These are phyloP conservation scores for Nicotiana knightiana DNA, from an alignment of 257 asterid genomes.

Conservation along the genomic window DNA sequence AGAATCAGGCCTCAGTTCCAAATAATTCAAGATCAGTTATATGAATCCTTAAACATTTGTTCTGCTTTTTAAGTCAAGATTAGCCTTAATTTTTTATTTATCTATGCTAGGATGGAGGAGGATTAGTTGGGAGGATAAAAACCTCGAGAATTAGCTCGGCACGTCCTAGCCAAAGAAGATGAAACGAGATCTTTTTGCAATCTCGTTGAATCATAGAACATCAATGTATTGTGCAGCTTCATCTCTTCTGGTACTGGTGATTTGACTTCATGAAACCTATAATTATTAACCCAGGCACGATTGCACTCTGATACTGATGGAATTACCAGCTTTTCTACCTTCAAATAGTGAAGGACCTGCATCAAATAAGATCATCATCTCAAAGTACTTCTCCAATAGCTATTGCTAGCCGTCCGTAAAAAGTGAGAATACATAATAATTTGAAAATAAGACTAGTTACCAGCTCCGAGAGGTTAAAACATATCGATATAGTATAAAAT, in stretches of 20 bases:
- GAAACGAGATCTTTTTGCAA: conserved; percentile 32
- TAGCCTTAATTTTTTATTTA: not conserved
- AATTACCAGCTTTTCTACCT: conserved; percentile 42
- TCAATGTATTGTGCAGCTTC: conserved; percentile 32
- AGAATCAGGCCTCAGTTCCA: not conserved
- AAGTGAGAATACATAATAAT: not conserved
- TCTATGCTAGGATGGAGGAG: not conserved
- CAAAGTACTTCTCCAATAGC: not conserved
- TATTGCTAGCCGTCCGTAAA: not conserved
- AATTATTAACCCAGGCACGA: conserved; percentile 28
- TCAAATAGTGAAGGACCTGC: conserved; percentile 41
- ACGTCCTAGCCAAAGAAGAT: conserved; percentile 13
- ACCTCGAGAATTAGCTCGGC: not conserved
- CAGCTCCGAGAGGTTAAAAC: not conserved
- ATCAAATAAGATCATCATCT: not conserved
- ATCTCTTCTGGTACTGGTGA: conserved; percentile 26
- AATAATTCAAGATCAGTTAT: not conserved
- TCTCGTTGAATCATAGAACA: conserved; percentile 42
- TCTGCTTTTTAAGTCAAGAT: not conserved
- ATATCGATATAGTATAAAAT: not conserved
- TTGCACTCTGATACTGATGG: conserved; percentile 33
- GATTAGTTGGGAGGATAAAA: not conserved
- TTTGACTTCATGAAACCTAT: conserved; percentile 22
- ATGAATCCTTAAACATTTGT: not conserved
- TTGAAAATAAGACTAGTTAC: not conserved